Evolutionary conservation across 805 yeast genomes (phyloP).

Genomic region (Myxozyma mucilagina): DNA sequence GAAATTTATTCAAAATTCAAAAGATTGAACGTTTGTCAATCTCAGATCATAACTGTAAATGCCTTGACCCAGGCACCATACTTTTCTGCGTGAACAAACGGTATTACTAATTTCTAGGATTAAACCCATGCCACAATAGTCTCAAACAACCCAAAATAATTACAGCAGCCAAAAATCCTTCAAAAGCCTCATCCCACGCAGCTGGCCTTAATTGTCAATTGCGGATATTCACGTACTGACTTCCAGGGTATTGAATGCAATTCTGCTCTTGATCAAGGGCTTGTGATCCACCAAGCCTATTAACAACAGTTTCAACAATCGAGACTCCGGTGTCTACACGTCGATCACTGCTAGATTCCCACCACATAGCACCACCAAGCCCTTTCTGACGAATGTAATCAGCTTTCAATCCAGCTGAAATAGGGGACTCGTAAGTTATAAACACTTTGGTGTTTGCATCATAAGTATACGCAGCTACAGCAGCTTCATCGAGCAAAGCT

Average conservation of each 20-base stretch:
- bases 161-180: not conserved
- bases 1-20: not conserved
- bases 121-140: not conserved
- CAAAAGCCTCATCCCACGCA: not conserved
- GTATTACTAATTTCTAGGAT: no score
- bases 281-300: constrained; percentile 6
- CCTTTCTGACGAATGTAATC: constrained; percentile 49
- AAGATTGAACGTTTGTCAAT: not conserved
- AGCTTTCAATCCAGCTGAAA: constrained; percentile 59
- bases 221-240: constrained; percentile 19
- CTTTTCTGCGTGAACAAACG: no score
- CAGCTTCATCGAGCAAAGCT: constrained; percentile 46
- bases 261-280: not conserved
- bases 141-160: not conserved
- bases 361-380: constrained; percentile 88
- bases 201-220: not conserved
- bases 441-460: constrained; percentile 44
- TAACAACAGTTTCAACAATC: constrained; percentile 4
- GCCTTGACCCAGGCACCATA: not conserved
- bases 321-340: not conserved
- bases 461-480: constrained; percentile 58
- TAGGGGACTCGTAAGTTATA: constrained; percentile 66
- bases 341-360: constrained; percentile 72
- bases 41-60: not conserved
- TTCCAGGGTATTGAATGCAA: constrained; percentile 4